Base-by-base conservation (phyloP, 768 basidiomycete species). In the Xerocomellus chrysenteron region DNA sequence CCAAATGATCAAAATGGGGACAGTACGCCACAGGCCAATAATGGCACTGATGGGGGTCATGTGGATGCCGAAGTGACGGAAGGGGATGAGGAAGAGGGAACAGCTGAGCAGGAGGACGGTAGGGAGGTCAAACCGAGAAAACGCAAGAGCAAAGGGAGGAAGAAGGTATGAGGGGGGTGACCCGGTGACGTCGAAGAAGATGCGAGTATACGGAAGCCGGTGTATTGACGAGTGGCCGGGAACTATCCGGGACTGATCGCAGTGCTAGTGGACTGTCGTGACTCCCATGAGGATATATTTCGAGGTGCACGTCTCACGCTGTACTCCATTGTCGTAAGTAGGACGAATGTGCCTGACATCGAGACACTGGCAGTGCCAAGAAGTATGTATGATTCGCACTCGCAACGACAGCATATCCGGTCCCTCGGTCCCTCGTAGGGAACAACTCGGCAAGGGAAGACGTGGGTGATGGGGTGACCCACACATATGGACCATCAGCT, bases 371-470 rank as follows among this genome's bases (percentile, higher is more conserved):
- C 21, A 5, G 30, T 47, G 49, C 36, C 36, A 40, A 48, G 51
- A 39, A 26, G 53, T 83, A 84, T 40, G 86, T 62, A 17, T 84
- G 76, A 63, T 80, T 84, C 14, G 80, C 77, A 14, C 75, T 73
- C 3, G 82, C 73, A 24, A 80, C 80, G 36, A 85, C 70, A 12
- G 79, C 82, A 42, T 80, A 81, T 24, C 83, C 83, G 2, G 83
- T 83, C 12, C 83, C 83, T 53, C 82, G 72, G 47, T 79, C 75
- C 54, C 72, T 78, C 4, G 82, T 79, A 14, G 82, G 82, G 70
- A 83, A 82, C 19, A 83, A 55, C 62, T 83, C 80, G 19, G 82
- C 4, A 28, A 4, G 26, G 26, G 26, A 28, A 5, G 5, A 28
- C 4, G 26, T 28, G 26, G 26, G 26, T 28, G 26, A 28, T 28